A percentile compares a stretch with the other conserved stretches of the same genome.
phyloP scores from a whole-genome alignment of 192 early-diverging fungal species.

The Coemansia sp. region DNA sequence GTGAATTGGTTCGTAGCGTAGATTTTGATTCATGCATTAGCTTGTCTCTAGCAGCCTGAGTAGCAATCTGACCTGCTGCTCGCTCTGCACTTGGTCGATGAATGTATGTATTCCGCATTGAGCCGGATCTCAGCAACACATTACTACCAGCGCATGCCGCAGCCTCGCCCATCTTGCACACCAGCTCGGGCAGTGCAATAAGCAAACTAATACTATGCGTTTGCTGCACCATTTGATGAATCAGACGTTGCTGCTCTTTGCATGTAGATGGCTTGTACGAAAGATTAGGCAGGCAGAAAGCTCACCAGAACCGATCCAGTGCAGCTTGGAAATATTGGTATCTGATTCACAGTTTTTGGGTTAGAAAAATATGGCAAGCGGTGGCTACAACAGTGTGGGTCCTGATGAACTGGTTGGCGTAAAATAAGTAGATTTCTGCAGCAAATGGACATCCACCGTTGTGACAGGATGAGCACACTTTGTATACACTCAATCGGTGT shows the following conservation, averaged over 20 bases:
- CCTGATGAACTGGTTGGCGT: neutral
- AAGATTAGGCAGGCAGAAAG: too few relatives aligned
- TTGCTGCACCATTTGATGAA: slow-evolving; percentile 11
- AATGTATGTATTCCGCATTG: neutral
- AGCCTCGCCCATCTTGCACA: slow-evolving; percentile 17
- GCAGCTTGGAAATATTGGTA: neutral
- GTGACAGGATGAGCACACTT: too few relatives aligned
- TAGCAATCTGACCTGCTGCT: slow-evolving; percentile 4
- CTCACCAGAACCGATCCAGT: too few relatives aligned
- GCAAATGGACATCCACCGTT: neutral
- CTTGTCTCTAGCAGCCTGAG: neutral
- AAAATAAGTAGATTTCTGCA: neutral
- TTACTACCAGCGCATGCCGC: neutral
- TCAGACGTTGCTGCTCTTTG: too few relatives aligned
- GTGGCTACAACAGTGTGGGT: neutral
- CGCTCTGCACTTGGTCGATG: neutral
- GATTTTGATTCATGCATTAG: neutral
- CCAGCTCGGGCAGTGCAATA: slow-evolving; percentile 38
- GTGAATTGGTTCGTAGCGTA: neutral
- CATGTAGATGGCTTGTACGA: too few relatives aligned
- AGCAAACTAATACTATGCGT: slow-evolving; percentile 30
- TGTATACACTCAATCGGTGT: neutral
- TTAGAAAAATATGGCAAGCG: slow-evolving; percentile 1
- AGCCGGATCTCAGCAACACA: neutral
- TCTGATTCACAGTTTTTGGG: slow-evolving; percentile 14